A percentile compares a stretch with the other conserved stretches of the same genome.
These are phyloP conservation scores for Kuraishia capsulata DNA, from an alignment of 805 yeast genomes.

Conservation along the genomic window DNA sequence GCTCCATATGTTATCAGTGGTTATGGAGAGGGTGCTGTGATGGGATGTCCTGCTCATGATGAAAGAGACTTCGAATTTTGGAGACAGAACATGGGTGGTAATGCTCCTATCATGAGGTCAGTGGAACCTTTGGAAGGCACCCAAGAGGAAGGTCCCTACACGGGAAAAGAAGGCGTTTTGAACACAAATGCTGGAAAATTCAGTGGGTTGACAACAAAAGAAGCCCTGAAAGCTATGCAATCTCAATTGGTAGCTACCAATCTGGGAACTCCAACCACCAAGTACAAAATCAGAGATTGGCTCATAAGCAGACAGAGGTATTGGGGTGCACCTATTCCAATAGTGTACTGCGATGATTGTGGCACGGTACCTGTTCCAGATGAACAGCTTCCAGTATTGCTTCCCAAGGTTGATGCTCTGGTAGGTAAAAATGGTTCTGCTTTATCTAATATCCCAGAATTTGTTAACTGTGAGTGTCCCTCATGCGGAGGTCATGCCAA, in stretches of 20 bases:
- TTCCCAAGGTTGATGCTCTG: conserved; percentile 49
- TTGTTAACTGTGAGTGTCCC: conserved; percentile 74
- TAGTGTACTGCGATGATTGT: conserved; percentile 76
- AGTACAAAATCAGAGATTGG: conserved; percentile 83
- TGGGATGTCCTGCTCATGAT: conserved; percentile 98
- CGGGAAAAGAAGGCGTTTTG: conserved; percentile 35
- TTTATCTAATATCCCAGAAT: conserved; percentile 53
- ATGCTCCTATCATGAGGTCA: conserved; percentile 28
- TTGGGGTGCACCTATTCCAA: conserved; percentile 99
- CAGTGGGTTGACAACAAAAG: conserved; percentile 36
- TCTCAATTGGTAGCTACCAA: conserved; percentile 26
- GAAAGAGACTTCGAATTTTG: conserved; percentile 77
- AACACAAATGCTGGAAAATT: conserved; percentile 37
- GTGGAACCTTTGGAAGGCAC: conserved; percentile 30
- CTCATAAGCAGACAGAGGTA: conserved; percentile 87
- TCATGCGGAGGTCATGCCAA: conserved; percentile 63
- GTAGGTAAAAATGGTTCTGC: conserved; percentile 59
- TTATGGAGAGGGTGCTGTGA: conserved; percentile 91
- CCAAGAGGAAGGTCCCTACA: conserved; percentile 20
- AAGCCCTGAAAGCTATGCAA: conserved; percentile 44
- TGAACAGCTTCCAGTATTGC: conserved; percentile 67
- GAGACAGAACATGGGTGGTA: conserved; percentile 45
- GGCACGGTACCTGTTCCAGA: conserved; percentile 94
- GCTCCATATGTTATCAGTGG: conserved; percentile 84
- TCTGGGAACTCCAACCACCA: conserved; percentile 39